phyloP scores from a whole-genome alignment of 352 stramenopile species.

The Phytophthora cactorum region DNA sequence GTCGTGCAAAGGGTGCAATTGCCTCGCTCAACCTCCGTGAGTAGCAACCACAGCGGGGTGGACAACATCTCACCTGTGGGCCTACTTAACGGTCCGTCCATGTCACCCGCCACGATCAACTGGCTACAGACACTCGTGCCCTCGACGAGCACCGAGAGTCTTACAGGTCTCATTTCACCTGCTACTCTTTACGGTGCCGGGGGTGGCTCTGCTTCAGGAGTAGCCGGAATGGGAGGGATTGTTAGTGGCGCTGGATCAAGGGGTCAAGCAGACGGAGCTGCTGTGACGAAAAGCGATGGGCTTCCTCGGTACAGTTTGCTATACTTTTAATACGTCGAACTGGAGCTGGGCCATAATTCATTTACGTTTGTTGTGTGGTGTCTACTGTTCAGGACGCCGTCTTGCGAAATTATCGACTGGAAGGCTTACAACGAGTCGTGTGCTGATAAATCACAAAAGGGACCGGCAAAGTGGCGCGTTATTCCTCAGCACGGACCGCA shows the following conservation, averaged over 20 bases:
- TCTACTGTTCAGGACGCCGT: constrained; percentile 45
- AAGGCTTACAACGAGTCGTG: constrained; percentile 83
- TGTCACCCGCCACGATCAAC: constrained; percentile 80
- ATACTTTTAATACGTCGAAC: background rate
- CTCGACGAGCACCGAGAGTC: constrained; percentile 68
- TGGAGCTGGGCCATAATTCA: background rate
- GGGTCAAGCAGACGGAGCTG: constrained; percentile 20
- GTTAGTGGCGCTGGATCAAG: constrained; percentile 19
- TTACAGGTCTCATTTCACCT: constrained; percentile 66
- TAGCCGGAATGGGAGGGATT: constrained; percentile 19
- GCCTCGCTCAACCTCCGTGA: constrained; percentile 49
- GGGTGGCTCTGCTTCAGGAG: constrained; percentile 21
- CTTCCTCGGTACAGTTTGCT: constrained; percentile 40
- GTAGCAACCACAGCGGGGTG: constrained; percentile 44
- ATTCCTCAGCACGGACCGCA: constrained; percentile 82
- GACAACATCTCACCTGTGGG: constrained; percentile 67
- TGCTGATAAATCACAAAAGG: constrained; percentile 64
- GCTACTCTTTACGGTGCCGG: constrained; percentile 43
- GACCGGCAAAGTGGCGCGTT: constrained; percentile 71
- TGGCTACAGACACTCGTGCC: constrained; percentile 80
- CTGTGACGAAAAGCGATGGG: constrained; percentile 14
- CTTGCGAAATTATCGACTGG: constrained; percentile 87
- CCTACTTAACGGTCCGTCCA: constrained; percentile 59
- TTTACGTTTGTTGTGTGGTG: background rate
- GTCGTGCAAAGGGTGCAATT: constrained; percentile 52